Base-by-base conservation (phyloP, 139 green algal genomes). In the Edaphochlamys debaryana region DNA sequence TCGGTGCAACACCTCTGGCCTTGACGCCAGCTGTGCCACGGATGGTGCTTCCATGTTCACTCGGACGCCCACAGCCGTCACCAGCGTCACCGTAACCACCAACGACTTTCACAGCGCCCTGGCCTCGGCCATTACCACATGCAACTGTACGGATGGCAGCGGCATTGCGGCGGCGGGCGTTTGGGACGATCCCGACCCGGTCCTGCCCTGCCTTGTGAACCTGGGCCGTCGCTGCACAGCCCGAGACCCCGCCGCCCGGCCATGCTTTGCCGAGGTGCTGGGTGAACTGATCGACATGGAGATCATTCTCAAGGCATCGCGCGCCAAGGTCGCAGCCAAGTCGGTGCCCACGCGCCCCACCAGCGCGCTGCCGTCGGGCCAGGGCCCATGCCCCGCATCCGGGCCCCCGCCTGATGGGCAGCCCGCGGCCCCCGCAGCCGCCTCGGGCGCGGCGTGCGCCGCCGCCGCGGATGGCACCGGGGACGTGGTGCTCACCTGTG, bases 241-340 rank as follows among this genome's bases (percentile, higher is more conserved):
- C 29, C 29, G 5, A 5, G 56, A 70, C 29, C 38, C 74, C 29
- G 58, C 29, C 23, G 56, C 36, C 7, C 74, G 74, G 13, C 74
- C 74, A 1, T 62, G 74, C n/a, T 71, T 69, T 29, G 64, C 74
- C 5, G 74, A 69, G 60, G 60, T 80, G 29, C 40, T 80, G 56
- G 74, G 74, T 1, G 58, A 80, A 38, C 54, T 80, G 11, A 42
- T 80, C 29, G 74, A 80, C 40, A 34, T 80, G 38, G 74, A 80
- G 38, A 40, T 56, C 22, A 37, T 79, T 37, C 22, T 79, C 2
- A 79, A 79, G 72, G n/a, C n/a, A n/a, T n/a, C n/a, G n/a, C n/a
- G n/a, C n/a, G n/a, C n/a, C n/a, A n/a, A n/a, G n/a, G n/a, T n/a
- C n/a, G n/a, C n/a, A n/a, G n/a, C n/a, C n/a, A n/a, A n/a, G n/a